phyloP scores from a whole-genome alignment of 805 yeast genomes.

The Pichia gijzeniarum region DNA sequence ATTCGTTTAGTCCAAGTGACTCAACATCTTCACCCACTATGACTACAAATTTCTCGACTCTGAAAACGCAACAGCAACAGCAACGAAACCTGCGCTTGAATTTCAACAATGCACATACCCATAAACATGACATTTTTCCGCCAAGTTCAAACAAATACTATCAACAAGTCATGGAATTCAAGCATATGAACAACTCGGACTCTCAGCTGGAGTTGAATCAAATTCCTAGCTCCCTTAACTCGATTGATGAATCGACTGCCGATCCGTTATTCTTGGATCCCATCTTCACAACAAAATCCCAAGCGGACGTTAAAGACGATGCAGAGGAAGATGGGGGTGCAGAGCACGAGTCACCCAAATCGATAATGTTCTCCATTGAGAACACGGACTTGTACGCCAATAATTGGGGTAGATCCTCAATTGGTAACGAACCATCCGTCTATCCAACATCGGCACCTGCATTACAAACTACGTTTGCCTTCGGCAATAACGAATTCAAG shows the following conservation, averaged over 20 bases:
- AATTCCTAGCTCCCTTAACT: too few relatives aligned
- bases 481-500: background rate
- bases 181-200: constrained; percentile 1
- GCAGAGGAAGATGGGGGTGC: too few relatives aligned
- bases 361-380: too few relatives aligned
- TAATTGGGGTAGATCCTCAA: background rate
- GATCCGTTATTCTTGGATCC: too few relatives aligned
- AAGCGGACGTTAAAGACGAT: too few relatives aligned
- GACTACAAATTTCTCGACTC: background rate
- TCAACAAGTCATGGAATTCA: background rate
- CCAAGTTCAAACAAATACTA: background rate
- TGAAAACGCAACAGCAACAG: background rate
- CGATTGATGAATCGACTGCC: background rate
- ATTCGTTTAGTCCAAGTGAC: constrained; percentile 2
- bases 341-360: too few relatives aligned
- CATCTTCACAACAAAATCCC: too few relatives aligned
- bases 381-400: background rate
- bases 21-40: background rate
- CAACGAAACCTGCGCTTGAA: background rate
- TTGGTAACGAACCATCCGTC: background rate
- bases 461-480: background rate
- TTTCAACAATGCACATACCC: background rate
- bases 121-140: too few relatives aligned
- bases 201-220: constrained; percentile 1
- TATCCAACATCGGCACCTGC: constrained; percentile 3